A percentile compares a stretch with the other conserved stretches of the same genome.
These are phyloP conservation scores for Holtermannia corniformis DNA, from an alignment of 768 basidiomycete genomes.

Conservation along the genomic window DNA sequence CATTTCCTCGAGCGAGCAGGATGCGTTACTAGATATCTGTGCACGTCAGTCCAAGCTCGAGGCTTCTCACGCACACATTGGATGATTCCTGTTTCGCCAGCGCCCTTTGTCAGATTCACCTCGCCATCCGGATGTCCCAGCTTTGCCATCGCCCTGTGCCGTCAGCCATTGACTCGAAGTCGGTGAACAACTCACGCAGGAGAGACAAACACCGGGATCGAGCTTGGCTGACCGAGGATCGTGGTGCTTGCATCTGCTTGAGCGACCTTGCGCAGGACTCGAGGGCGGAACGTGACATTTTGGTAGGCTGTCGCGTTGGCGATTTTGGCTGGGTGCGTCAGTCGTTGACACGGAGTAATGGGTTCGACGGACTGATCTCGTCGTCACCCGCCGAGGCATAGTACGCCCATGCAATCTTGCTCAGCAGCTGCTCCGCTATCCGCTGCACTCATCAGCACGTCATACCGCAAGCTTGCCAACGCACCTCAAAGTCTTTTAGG, in stretches of 20 bases:
- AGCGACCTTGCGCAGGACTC: constrained; percentile 48
- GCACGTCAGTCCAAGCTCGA: not conserved
- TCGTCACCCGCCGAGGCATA: constrained; percentile 37
- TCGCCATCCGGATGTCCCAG: constrained; percentile 82
- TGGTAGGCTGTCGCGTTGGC: constrained; percentile 51
- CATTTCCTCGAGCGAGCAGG: constrained; percentile 42
- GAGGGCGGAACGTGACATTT: constrained; percentile 73
- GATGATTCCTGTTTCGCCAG: constrained; percentile 57
- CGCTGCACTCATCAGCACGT: not conserved
- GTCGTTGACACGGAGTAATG: not conserved
- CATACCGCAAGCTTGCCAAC: not conserved
- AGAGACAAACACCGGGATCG: constrained; percentile 72
- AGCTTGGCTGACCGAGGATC: constrained; percentile 56
- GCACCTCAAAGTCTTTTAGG: constrained; percentile 33
- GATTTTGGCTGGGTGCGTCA: constrained; percentile 18
- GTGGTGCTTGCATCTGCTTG: constrained; percentile 36
- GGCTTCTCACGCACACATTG: constrained; percentile 46
- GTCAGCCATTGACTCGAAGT: not conserved
- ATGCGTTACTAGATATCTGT: constrained; percentile 41
- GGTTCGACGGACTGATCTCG: constrained; percentile 31
- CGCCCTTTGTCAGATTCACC: constrained; percentile 65
- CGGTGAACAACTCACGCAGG: constrained; percentile 47
- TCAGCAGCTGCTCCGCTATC: constrained; percentile 38
- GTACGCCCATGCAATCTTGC: constrained; percentile 41
- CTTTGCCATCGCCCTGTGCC: constrained; percentile 36